These are phyloP conservation scores for Evansstolkia leycettana DNA, from an alignment of 495 filamentous ascomycete species.

Conservation along the genomic window DNA sequence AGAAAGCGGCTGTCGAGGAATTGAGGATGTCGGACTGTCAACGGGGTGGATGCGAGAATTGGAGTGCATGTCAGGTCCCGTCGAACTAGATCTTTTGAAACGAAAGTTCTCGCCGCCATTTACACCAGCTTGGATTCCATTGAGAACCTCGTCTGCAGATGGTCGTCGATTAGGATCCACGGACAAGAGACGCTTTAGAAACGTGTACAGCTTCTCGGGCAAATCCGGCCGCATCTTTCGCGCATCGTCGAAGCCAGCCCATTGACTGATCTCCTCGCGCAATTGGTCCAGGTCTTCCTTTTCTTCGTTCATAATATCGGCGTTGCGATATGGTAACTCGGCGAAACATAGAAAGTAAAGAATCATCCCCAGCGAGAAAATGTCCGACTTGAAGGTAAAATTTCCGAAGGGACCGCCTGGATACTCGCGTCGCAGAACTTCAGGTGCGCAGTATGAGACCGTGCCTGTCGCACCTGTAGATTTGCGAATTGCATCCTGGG, in stretches of 20 bases:
- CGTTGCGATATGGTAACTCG: constrained; percentile 70
- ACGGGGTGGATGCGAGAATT: constrained; percentile 46
- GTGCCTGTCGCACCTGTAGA: constrained; percentile 93
- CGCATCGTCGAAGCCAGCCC: constrained; percentile 76
- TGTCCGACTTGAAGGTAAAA: constrained; percentile 90
- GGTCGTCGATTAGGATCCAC: constrained; percentile 68
- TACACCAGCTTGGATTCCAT: constrained; percentile 61
- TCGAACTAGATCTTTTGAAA: constrained; percentile 31
- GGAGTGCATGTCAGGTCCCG: constrained; percentile 38
- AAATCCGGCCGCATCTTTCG: constrained; percentile 64
- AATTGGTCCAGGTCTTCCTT: constrained; percentile 80
- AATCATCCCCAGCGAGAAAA: constrained; percentile 96
- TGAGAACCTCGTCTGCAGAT: constrained; percentile 77
- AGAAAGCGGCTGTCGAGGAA: constrained; percentile 16
- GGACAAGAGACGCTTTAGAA: constrained; percentile 68
- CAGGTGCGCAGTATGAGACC: constrained; percentile 94
- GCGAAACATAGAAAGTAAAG: constrained; percentile 96
- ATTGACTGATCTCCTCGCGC: constrained; percentile 73
- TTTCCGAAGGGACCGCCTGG: constrained; percentile 67
- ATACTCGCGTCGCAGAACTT: constrained; percentile 63
- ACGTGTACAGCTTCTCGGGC: constrained; percentile 74
- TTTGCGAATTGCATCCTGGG: constrained; percentile 61
- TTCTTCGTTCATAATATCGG: constrained; percentile 79
- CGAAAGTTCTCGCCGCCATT: constrained; percentile 43
- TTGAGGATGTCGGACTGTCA: constrained; percentile 28